These are phyloP conservation scores for Aspergillus luchuensis DNA, from an alignment of 2,329 filamentous ascomycete genomes.

Conservation along the genomic window DNA sequence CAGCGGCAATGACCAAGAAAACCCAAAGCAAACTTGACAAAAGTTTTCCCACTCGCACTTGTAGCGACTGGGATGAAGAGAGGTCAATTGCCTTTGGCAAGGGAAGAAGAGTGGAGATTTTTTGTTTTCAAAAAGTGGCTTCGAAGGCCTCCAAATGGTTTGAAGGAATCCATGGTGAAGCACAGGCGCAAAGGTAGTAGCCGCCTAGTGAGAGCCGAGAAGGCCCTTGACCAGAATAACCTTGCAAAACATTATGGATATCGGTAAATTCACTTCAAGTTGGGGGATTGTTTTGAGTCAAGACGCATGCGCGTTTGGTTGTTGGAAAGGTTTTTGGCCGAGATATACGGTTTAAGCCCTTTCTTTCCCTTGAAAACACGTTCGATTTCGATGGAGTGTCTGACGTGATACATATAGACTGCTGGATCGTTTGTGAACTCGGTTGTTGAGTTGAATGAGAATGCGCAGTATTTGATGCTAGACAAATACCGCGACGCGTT, in stretches of 20 bases:
- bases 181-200: constrained; percentile 25
- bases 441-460: not conserved
- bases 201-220: constrained; percentile 32
- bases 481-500: constrained; percentile 17
- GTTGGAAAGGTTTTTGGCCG: not conserved
- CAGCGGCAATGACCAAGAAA: not conserved
- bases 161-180: constrained; percentile 36
- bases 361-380: constrained; percentile 12
- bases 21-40: not conserved
- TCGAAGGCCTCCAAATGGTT: constrained; percentile 34
- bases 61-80: constrained; percentile 4
- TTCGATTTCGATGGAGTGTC: constrained; percentile 14
- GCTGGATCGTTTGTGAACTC: constrained; percentile 1
- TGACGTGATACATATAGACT: constrained; percentile 28
- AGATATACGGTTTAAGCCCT: constrained; percentile 1
- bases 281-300: constrained; percentile 8
- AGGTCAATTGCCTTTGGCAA: constrained; percentile 8
- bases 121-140: constrained; percentile 27
- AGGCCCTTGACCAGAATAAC: constrained; percentile 27
- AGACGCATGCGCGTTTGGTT: constrained; percentile 14
- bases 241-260: constrained; percentile 29
- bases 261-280: constrained; percentile 16
- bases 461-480: constrained; percentile 6
- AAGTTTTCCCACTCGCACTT: constrained; percentile 7
- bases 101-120: constrained; percentile 10